A percentile compares a stretch with the other conserved stretches of the same genome.
Evolutionary conservation across 2,329 filamentous ascomycete species (phyloP).

Genomic region (Ophiostoma sp.): DNA sequence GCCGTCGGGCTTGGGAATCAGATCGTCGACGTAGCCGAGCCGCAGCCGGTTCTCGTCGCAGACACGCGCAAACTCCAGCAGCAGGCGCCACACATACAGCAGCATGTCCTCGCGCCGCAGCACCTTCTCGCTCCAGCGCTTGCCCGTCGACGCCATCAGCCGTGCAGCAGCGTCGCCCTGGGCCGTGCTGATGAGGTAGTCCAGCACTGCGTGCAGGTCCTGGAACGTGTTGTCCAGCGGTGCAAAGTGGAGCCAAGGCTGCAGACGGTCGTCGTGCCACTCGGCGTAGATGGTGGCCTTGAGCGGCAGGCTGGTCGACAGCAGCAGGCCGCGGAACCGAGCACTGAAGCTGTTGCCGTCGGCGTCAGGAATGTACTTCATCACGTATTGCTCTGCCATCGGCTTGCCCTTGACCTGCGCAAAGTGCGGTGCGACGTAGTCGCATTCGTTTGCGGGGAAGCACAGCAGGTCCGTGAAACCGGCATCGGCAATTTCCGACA

Average conservation of each 20-base stretch:
- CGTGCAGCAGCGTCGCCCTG: conserved; percentile 51
- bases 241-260: conserved; percentile 67
- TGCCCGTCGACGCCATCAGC: conserved; percentile 54
- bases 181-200: conserved; percentile 52
- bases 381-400: conserved; percentile 46
- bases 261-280: conserved; percentile 66
- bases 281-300: conserved; percentile 69
- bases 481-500: conserved; percentile 38
- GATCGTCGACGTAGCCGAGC: conserved; percentile 42
- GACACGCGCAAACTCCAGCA: conserved; percentile 53
- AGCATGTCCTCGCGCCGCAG: conserved; percentile 61
- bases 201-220: conserved; percentile 60
- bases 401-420: conserved; percentile 32
- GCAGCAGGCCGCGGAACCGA: conserved; percentile 58
- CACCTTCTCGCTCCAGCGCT: conserved; percentile 56
- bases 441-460: conserved; percentile 34
- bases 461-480: conserved; percentile 44
- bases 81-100: conserved; percentile 58
- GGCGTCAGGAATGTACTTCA: conserved; percentile 64
- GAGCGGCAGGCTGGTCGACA: conserved; percentile 59
- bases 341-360: conserved; percentile 64
- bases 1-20: conserved; percentile 25
- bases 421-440: conserved; percentile 38
- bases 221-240: conserved; percentile 64
- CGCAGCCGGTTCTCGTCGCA: conserved; percentile 41